These are phyloP conservation scores for Mycena haematopus DNA, from an alignment of 768 basidiomycete species.

Conservation along the genomic window DNA sequence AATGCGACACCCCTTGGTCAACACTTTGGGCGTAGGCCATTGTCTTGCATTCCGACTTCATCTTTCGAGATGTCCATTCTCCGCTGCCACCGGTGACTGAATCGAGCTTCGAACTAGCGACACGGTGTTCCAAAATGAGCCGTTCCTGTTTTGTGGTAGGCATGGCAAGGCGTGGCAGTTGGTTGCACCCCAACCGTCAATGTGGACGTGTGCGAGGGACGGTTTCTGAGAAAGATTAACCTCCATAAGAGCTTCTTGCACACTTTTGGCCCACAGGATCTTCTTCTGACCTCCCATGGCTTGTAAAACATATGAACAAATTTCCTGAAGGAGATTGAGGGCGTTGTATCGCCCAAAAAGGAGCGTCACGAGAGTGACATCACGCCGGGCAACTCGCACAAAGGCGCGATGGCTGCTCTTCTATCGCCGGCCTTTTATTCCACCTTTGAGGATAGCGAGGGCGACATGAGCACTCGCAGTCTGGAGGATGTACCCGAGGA, in stretches of 20 bases:
- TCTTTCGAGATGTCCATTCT: no score
- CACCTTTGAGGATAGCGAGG: constrained; percentile 28
- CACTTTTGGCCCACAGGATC: not conserved
- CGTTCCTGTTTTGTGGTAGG: constrained; percentile 31
- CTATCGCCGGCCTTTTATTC: constrained; percentile 28
- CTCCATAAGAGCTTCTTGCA: not conserved
- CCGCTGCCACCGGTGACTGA: no score
- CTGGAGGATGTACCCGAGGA: constrained; percentile 46
- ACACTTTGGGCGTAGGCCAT: no score
- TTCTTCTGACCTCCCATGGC: not conserved
- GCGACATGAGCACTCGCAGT: constrained; percentile 37
- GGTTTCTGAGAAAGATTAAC: not conserved
- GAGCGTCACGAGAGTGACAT: not conserved
- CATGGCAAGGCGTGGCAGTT: constrained; percentile 14
- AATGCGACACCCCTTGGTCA: no score
- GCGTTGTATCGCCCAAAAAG: constrained; percentile 1
- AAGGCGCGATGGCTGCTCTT: not conserved
- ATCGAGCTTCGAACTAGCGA: no score
- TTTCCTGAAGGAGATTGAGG: constrained; percentile 5
- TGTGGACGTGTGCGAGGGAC: not conserved
- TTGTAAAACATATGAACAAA: not conserved
- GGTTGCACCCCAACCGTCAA: constrained; percentile 7
- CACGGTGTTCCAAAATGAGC: no score
- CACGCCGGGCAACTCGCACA: not conserved
- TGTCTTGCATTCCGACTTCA: no score